A percentile compares a stretch with the other conserved stretches of the same genome.
phyloP scores from a whole-genome alignment of 768 basidiomycete genomes.

The Rhizopogon vesiculosus region DNA sequence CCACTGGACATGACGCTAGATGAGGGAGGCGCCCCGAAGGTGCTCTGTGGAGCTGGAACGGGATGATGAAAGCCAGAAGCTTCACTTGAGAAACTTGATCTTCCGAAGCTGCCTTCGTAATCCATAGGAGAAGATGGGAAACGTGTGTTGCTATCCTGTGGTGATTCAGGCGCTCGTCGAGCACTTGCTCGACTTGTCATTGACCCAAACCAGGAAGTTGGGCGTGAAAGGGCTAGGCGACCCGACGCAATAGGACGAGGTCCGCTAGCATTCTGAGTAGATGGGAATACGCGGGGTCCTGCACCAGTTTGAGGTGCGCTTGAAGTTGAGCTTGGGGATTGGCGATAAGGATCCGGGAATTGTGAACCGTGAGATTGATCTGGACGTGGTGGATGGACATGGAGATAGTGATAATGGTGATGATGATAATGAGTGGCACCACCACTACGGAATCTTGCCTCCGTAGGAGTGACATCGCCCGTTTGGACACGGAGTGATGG shows the following conservation, averaged over 20 bases:
- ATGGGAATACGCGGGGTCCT: background rate
- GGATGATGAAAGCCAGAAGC: background rate
- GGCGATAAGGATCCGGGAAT: background rate
- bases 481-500: background rate
- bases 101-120: background rate
- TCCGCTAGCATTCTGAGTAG: background rate
- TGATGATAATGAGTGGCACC: background rate
- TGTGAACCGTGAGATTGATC: background rate
- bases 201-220: slow-evolving; percentile 2
- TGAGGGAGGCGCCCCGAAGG: background rate
- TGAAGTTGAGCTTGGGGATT: background rate
- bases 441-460: background rate
- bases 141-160: background rate
- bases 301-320: background rate
- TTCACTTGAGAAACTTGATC: background rate
- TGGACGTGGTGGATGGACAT: background rate
- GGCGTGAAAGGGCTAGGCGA: background rate
- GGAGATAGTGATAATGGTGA: background rate
- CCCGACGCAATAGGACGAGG: background rate
- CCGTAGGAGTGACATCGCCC: background rate
- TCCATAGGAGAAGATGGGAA: background rate
- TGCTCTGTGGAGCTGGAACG: background rate
- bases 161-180: background rate
- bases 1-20: background rate
- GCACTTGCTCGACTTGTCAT: background rate